Evolutionary conservation across 306 rosid species (phyloP).

Genomic region (Gastrolobium villosum): DNA sequence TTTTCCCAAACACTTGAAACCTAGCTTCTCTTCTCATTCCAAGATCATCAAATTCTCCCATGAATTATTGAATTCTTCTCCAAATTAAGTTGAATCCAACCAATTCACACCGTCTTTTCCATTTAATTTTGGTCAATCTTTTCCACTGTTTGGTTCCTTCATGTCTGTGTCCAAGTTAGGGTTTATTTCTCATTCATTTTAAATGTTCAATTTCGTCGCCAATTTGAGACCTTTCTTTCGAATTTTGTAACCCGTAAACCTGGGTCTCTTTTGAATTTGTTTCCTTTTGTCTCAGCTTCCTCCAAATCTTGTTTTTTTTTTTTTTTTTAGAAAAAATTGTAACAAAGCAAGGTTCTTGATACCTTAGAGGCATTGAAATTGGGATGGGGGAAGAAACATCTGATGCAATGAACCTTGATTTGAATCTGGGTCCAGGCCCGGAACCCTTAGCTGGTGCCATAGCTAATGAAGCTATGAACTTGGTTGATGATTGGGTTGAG

Average conservation of each 20-base stretch:
- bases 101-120: not conserved
- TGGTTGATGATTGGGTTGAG: slow-evolving; percentile 53
- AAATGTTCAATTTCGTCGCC: slow-evolving; percentile 39
- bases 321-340: no score
- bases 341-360: not conserved
- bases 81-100: slow-evolving; percentile 17
- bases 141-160: slow-evolving; percentile 37
- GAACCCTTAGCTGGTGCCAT: slow-evolving; percentile 49
- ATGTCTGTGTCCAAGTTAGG: slow-evolving; percentile 38
- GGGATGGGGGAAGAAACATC: slow-evolving; percentile 73
- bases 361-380: slow-evolving; percentile 19
- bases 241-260: not conserved
- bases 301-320: not conserved
- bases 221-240: not conserved
- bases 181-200: not conserved
- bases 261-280: not conserved
- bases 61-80: not conserved
- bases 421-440: slow-evolving; percentile 72
- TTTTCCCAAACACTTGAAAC: not conserved
- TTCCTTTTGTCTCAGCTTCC: not conserved
- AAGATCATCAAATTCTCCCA: not conserved
- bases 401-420: slow-evolving; percentile 76
- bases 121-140: slow-evolving; percentile 9
- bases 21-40: not conserved
- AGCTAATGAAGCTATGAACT: slow-evolving; percentile 43